phyloP scores from a whole-genome alignment of 1,139 yeast genomes.

The Saccharomycopsis hybrid region DNA sequence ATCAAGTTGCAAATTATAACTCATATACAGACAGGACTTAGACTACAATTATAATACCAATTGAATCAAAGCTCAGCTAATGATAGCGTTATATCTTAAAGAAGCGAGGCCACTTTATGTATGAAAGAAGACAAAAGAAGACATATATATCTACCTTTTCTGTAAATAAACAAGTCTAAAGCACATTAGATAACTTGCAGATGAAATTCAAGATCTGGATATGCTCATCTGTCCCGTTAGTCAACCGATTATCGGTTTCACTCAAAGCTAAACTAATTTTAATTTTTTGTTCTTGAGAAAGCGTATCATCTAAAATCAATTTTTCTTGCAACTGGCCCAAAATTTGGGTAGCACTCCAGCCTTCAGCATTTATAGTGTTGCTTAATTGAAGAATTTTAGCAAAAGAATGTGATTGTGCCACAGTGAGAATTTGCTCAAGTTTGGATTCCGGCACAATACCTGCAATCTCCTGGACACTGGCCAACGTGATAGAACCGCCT shows the following conservation, averaged over 20 bases:
- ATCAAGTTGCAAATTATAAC: no score
- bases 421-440: slow-evolving; percentile 38
- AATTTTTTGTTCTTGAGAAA: slow-evolving; percentile 55
- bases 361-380: slow-evolving; percentile 55
- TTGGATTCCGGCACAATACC: slow-evolving; percentile 69
- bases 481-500: slow-evolving; percentile 39
- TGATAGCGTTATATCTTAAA: no score
- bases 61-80: no score
- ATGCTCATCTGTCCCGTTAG: slow-evolving; percentile 89
- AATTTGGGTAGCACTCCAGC: slow-evolving; percentile 84
- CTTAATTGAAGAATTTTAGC: slow-evolving; percentile 41
- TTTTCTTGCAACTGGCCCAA: slow-evolving; percentile 75
- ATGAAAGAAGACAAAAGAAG: no score
- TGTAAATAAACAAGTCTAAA: no score
- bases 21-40: no score
- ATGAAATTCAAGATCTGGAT: slow-evolving; percentile 71
- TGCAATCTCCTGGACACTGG: slow-evolving; percentile 64
- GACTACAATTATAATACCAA: no score
- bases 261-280: slow-evolving; percentile 58
- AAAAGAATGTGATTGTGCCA: slow-evolving; percentile 35
- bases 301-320: slow-evolving; percentile 51
- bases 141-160: no score
- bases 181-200: slow-evolving; percentile 45
- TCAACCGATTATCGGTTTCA: slow-evolving; percentile 66
- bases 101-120: no score